Conservation (phyloP, 257 asterid species). For the Capsicum chinense region DNA sequence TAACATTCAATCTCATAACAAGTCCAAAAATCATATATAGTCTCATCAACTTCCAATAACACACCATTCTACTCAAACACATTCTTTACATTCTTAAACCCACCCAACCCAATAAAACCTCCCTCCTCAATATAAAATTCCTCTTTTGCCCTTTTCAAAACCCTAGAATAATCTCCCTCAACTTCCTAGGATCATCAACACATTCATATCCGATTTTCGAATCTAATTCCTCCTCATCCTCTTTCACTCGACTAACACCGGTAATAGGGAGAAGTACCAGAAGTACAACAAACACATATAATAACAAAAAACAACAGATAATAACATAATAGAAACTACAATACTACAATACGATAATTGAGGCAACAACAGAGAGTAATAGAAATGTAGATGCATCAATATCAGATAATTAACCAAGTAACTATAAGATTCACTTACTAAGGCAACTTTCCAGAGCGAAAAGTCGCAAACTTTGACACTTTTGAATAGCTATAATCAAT, state of each 20-base stretch:
- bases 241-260: conserved; percentile 91
- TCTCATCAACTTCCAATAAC: conserved; percentile 79
- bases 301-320: no score
- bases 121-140: conserved; percentile 61
- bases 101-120: conserved; percentile 71
- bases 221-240: conserved; percentile 87
- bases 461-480: conserved; percentile 80
- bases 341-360: no score
- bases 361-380: no score
- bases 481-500: conserved; percentile 70
- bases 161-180: conserved; percentile 56
- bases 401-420: not conserved
- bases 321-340: no score
- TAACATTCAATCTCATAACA: conserved; percentile 59
- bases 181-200: conserved; percentile 53
- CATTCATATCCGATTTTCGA: conserved; percentile 61
- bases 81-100: conserved; percentile 75
- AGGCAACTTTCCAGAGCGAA: conserved; percentile 80
- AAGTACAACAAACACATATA: no score
- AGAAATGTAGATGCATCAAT: no score
- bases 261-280: conserved; percentile 34
- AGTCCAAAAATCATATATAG: conserved; percentile 80
- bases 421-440: conserved; percentile 42
- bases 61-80: conserved; percentile 79
- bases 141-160: conserved; percentile 70